Evolutionary conservation across 768 basidiomycete genomes (phyloP).

Genomic region (Lactifluus pinguis): DNA sequence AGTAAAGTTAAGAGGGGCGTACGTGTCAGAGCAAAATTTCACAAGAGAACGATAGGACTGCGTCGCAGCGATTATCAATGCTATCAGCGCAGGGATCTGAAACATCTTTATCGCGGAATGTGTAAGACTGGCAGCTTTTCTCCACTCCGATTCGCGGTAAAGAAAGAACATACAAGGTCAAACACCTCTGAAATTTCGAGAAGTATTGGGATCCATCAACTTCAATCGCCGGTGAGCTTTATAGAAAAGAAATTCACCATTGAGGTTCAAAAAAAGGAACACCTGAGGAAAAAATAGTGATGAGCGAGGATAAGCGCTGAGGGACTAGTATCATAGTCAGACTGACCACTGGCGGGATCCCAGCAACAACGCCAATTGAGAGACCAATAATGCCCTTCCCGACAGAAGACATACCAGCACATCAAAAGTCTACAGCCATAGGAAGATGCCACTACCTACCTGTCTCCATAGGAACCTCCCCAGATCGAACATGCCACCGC

Average conservation of each 20-base stretch:
- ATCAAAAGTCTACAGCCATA: too few species aligned
- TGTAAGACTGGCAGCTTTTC: neutral
- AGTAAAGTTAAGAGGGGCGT: neutral
- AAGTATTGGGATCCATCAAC: neutral
- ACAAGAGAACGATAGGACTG: neutral
- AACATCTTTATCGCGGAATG: neutral
- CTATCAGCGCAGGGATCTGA: neutral
- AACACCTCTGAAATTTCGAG: neutral
- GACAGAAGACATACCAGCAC: too few species aligned
- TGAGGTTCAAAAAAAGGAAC: neutral
- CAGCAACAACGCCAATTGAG: neutral
- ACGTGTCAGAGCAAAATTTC: neutral
- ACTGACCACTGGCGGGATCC: neutral
- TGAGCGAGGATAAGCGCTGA: neutral
- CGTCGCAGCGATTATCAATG: neutral
- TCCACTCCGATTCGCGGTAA: too few species aligned
- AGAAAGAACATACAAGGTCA: neutral
- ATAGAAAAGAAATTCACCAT: too few species aligned
- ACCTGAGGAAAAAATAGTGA: neutral
- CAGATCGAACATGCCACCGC: too few species aligned
- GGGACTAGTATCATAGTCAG: too few species aligned
- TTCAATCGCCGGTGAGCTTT: too few species aligned
- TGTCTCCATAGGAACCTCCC: too few species aligned
- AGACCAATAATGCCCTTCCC: neutral
- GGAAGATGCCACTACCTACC: too few species aligned